A percentile compares a stretch with the other conserved stretches of the same genome.
These are phyloP conservation scores for Trichoderma arundinaceum DNA, from an alignment of 2,329 filamentous ascomycete genomes.

Conservation along the genomic window DNA sequence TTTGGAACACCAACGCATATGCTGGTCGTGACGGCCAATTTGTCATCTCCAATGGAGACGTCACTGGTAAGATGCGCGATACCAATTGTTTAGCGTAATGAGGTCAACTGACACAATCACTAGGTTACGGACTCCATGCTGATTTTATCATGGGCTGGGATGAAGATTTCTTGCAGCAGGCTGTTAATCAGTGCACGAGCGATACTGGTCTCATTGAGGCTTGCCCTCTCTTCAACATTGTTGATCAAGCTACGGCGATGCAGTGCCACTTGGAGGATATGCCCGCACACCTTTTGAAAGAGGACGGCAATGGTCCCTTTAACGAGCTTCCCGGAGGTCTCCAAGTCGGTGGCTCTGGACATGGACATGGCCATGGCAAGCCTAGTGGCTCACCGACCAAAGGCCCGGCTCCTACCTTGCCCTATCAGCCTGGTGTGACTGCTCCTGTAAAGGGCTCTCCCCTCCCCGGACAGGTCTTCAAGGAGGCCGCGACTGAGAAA, in stretches of 20 bases:
- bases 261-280: slow-evolving; percentile 66
- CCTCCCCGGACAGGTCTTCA: slow-evolving; percentile 53
- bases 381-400: background rate
- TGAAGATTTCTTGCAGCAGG: slow-evolving; percentile 67
- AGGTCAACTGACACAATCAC: background rate
- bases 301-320: slow-evolving; percentile 64
- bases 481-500: slow-evolving; percentile 39
- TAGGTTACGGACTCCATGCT: slow-evolving; percentile 76
- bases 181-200: slow-evolving; percentile 78
- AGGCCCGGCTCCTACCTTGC: slow-evolving; percentile 44
- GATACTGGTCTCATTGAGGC: slow-evolving; percentile 70
- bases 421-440: slow-evolving; percentile 46
- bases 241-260: slow-evolving; percentile 61
- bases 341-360: slow-evolving; percentile 45
- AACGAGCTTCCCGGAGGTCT: slow-evolving; percentile 70
- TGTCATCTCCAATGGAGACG: slow-evolving; percentile 78
- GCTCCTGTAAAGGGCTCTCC: slow-evolving; percentile 43
- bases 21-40: slow-evolving; percentile 69
- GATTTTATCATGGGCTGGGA: slow-evolving; percentile 87
- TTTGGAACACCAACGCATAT: slow-evolving; percentile 76
- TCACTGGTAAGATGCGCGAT: slow-evolving; percentile 60
- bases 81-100: too few species aligned
- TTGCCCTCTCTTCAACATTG: slow-evolving; percentile 76
- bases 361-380: slow-evolving; percentile 36
- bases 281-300: slow-evolving; percentile 59